A percentile compares a stretch with the other conserved stretches of the same genome.
These are phyloP conservation scores for Kandelia obovata DNA, from an alignment of 345 rosid species.

Conservation along the genomic window DNA sequence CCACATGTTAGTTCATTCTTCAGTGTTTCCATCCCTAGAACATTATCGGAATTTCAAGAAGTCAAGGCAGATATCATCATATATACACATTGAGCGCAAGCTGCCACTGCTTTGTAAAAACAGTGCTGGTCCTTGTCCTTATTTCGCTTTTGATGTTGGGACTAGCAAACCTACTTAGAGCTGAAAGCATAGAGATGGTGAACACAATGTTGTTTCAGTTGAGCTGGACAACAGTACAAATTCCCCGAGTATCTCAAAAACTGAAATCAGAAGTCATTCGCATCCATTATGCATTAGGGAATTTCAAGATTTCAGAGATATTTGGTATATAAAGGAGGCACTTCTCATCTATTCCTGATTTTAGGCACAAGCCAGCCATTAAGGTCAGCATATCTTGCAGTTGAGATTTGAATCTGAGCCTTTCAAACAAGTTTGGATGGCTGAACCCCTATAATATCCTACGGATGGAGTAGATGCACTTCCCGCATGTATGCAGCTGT, in stretches of 20 bases:
- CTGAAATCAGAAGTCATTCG: conserved; percentile 30
- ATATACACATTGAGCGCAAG: conserved; percentile 63
- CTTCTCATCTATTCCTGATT: conserved; percentile 85
- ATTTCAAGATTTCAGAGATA: conserved; percentile 71
- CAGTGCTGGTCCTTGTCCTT: conserved; percentile 86
- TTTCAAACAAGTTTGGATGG: conserved; percentile 51
- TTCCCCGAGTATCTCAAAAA: conserved; percentile 38
- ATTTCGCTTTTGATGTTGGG: conserved; percentile 47
- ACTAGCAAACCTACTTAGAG: conserved; percentile 38
- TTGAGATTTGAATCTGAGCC: conserved; percentile 79
- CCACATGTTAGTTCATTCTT: conserved; percentile 64
- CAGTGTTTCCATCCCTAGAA: conserved; percentile 58
- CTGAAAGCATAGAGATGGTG: conserved; percentile 43
- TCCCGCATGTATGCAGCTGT: conserved; percentile 80
- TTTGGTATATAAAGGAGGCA: conserved; percentile 65
- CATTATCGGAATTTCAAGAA: conserved; percentile 50
- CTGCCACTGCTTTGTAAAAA: conserved; percentile 63
- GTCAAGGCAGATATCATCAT: conserved; percentile 58
- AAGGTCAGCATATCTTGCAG: conserved; percentile 65
- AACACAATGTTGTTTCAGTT: conserved; percentile 40
- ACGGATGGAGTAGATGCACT: conserved; percentile 47
- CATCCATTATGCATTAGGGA: conserved; percentile 74
- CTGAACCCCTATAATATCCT: conserved; percentile 38
- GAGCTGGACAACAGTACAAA: conserved; percentile 38
- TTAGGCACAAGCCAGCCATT: conserved; percentile 66